Evolutionary conservation across 2,329 filamentous ascomycete genomes (phyloP).

Genomic region (Cephalotrichum gorgonifer): DNA sequence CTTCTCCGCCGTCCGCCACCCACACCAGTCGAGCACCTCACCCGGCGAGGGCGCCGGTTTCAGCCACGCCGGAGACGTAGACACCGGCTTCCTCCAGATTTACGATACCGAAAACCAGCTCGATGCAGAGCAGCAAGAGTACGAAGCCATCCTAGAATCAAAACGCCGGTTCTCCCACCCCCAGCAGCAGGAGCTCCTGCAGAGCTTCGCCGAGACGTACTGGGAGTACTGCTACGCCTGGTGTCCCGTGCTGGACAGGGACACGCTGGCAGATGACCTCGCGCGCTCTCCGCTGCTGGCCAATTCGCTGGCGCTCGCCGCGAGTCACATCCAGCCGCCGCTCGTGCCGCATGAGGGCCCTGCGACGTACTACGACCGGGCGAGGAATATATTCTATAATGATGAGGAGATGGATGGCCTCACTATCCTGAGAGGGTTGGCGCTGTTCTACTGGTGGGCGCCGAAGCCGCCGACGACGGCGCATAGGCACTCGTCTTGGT

Average conservation of each 20-base stretch:
- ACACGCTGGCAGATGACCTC: constrained; percentile 18
- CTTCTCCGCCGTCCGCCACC: neutral
- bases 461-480: constrained; percentile 24
- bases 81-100: constrained; percentile 22
- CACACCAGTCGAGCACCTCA: neutral
- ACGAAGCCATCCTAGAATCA: constrained; percentile 15
- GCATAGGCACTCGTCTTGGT: constrained; percentile 29
- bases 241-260: constrained; percentile 27
- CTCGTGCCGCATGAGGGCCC: constrained; percentile 26
- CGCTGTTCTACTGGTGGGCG: constrained; percentile 34
- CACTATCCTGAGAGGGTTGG: constrained; percentile 22
- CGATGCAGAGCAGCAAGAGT: constrained; percentile 17
- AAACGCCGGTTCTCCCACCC: constrained; percentile 11
- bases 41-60: constrained; percentile 8
- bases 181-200: constrained; percentile 18
- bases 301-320: constrained; percentile 26
- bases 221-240: constrained; percentile 29
- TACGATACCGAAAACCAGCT: constrained; percentile 21
- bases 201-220: constrained; percentile 30
- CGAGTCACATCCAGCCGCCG: constrained; percentile 29
- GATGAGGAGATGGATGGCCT: constrained; percentile 27
- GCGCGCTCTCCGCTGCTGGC: constrained; percentile 21
- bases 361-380: constrained; percentile 26
- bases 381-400: constrained; percentile 26
- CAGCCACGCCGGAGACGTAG: constrained; percentile 20